A percentile compares a stretch with the other conserved stretches of the same genome.
Evolutionary conservation across 257 asterid genomes (phyloP).

Genomic region (Leptodermis oblonga): DNA sequence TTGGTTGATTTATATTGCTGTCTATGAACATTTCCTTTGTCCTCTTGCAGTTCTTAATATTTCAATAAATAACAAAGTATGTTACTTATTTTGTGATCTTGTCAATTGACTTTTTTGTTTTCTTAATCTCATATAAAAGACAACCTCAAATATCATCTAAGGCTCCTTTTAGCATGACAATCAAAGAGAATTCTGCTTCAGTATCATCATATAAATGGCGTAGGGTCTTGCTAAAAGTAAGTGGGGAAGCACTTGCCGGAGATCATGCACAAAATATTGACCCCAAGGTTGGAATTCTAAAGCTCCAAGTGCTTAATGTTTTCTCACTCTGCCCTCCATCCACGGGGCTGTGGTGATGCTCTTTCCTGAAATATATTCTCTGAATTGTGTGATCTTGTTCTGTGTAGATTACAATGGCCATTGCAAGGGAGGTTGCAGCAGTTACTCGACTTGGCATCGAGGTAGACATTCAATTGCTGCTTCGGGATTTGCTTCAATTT

Average conservation of each 20-base stretch:
- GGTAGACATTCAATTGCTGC: conserved; percentile 37
- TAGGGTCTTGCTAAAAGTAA: conserved; percentile 94
- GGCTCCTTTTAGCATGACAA: conserved; percentile 47
- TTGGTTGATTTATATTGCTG: no score
- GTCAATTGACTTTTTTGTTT: background rate
- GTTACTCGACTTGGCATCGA: conserved; percentile 91
- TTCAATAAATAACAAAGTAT: background rate
- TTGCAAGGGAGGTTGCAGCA: conserved; percentile 96
- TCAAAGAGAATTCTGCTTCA: conserved; percentile 43
- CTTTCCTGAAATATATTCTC: background rate
- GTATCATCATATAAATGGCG: conserved; percentile 70
- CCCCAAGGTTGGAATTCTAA: conserved; percentile 68
- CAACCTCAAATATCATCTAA: conserved; percentile 46
- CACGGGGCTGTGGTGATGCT: background rate
- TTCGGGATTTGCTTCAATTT: background rate
- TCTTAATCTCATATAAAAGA: conserved; percentile 24
- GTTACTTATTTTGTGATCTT: background rate
- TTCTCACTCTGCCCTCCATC: background rate
- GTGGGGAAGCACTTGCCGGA: conserved; percentile 99
- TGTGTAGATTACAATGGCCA: conserved; percentile 78
- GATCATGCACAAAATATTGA: conserved; percentile 86
- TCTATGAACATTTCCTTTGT: background rate
- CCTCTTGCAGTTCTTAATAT: background rate
- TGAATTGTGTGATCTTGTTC: background rate
- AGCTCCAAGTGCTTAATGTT: background rate